Percentiles rank a stretch among this genome's conserved stretches.
Evolutionary conservation across 345 rosid species (phyloP).

Genomic region (Syzygium aqueum): DNA sequence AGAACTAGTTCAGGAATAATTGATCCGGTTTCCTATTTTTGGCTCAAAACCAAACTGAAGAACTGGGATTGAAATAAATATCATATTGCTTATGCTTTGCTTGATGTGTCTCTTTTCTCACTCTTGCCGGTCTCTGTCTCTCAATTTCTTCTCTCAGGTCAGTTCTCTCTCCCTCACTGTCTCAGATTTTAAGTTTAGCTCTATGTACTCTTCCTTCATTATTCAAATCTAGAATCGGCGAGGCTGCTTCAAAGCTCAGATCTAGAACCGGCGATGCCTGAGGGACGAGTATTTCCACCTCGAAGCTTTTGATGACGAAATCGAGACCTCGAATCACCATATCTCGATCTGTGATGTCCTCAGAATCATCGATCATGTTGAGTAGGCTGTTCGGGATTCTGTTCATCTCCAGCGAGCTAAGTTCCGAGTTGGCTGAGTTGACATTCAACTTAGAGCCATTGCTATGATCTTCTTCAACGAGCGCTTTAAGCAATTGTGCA

Average conservation of each 20-base stretch:
- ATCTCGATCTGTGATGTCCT: constrained; percentile 7
- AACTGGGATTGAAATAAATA: neutral
- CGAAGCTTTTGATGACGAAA: constrained; percentile 58
- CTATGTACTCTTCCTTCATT: neutral
- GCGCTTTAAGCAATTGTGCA: neutral
- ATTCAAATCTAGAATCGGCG: neutral
- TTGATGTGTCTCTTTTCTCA: neutral
- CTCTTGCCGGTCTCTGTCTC: too few species aligned
- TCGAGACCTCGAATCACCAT: constrained; percentile 41
- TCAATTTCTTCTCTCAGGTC: too few species aligned
- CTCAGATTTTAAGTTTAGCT: neutral
- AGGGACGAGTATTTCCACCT: constrained; percentile 31
- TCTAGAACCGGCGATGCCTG: neutral
- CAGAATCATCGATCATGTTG: constrained; percentile 37
- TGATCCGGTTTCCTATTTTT: neutral
- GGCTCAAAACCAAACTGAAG: rapidly evolving
- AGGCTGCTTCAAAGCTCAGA: neutral
- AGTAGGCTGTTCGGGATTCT: constrained; percentile 43
- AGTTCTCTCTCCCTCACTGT: neutral
- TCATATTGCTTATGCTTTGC: neutral
- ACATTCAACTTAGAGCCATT: neutral
- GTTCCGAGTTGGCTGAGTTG: neutral
- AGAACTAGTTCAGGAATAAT: neutral
- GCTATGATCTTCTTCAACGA: neutral
- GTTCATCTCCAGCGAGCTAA: constrained; percentile 33